Conservation (phyloP, 2,329 filamentous ascomycete genomes). For the Diaporthe vexans region DNA sequence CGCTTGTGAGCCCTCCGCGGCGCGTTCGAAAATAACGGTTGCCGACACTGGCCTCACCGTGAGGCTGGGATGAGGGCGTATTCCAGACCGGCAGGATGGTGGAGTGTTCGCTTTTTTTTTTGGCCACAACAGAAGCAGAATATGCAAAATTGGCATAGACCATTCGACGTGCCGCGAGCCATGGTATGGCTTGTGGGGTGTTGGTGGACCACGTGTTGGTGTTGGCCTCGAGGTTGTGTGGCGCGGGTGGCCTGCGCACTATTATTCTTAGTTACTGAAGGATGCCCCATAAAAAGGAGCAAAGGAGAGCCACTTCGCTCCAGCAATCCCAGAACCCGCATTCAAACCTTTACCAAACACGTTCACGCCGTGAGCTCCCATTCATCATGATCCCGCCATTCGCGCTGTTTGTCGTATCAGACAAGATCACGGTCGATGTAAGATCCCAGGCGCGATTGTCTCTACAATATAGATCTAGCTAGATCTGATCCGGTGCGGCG, state of each 20-base stretch:
- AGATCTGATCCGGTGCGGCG: not conserved
- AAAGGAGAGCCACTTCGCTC: not conserved
- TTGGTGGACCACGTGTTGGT: not conserved
- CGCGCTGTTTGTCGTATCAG: not conserved
- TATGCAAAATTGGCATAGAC: too few relatives aligned
- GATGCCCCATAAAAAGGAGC: not conserved
- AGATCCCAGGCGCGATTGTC: not conserved
- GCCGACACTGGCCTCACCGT: too few relatives aligned
- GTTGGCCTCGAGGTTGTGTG: not conserved
- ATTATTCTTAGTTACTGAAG: not conserved
- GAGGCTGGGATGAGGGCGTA: too few relatives aligned
- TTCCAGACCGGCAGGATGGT: too few relatives aligned
- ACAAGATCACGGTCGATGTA: not conserved
- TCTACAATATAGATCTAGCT: not conserved
- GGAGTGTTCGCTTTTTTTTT: too few relatives aligned
- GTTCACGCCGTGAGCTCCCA: not conserved
- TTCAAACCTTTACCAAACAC: not conserved
- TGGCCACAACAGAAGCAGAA: too few relatives aligned
- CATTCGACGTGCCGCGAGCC: not conserved
- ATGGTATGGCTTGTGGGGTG: not conserved
- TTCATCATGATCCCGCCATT: not conserved
- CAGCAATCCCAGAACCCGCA: not conserved
- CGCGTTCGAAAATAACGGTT: too few relatives aligned
- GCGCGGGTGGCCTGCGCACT: not conserved
- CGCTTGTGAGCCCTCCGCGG: too few relatives aligned